A percentile compares a stretch with the other conserved stretches of the same genome.
Evolutionary conservation across 2,329 filamentous ascomycete species (phyloP).

Genomic region (Thelonectria rubi): DNA sequence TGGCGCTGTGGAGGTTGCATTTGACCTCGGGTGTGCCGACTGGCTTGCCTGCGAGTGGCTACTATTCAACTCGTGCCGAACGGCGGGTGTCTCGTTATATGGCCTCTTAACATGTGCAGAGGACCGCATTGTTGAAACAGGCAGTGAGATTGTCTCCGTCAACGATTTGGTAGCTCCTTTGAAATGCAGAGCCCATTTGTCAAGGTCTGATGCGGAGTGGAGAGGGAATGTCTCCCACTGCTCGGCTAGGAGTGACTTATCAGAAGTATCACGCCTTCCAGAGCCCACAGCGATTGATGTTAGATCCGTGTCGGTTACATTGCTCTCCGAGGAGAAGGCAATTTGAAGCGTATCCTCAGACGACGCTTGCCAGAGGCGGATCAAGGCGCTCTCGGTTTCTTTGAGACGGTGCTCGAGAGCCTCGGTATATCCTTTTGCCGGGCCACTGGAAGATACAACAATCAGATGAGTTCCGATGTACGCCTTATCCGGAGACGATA

Average conservation of each 20-base stretch:
- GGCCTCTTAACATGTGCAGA: not conserved
- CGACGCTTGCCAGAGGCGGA: conserved; percentile 41
- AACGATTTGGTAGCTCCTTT: not conserved
- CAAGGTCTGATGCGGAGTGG: not conserved
- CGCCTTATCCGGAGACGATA: no score
- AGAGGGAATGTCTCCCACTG: conserved; percentile 19
- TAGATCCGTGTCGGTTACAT: no score
- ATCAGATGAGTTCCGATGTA: not conserved
- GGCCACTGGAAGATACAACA: conserved; percentile 45
- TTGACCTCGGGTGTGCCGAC: not conserved
- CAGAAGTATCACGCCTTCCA: not conserved
- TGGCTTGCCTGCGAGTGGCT: not conserved
- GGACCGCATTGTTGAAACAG: not conserved
- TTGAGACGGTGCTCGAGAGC: conserved; percentile 53
- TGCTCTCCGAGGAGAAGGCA: conserved; percentile 14
- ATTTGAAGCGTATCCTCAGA: not conserved
- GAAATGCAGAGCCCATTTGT: conserved; percentile 3
- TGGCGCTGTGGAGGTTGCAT: not conserved
- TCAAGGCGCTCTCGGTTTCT: conserved; percentile 51
- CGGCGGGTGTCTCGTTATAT: not conserved
- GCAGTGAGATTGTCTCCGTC: not conserved
- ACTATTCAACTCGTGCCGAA: not conserved
- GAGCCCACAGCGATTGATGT: no score
- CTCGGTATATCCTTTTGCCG: conserved; percentile 57
- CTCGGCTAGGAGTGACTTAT: not conserved